A percentile compares a stretch with the other conserved stretches of the same genome.
These are phyloP conservation scores for Pseudopyrenochaeta lycopersici DNA, from an alignment of 2,329 filamentous ascomycete species.

Conservation along the genomic window DNA sequence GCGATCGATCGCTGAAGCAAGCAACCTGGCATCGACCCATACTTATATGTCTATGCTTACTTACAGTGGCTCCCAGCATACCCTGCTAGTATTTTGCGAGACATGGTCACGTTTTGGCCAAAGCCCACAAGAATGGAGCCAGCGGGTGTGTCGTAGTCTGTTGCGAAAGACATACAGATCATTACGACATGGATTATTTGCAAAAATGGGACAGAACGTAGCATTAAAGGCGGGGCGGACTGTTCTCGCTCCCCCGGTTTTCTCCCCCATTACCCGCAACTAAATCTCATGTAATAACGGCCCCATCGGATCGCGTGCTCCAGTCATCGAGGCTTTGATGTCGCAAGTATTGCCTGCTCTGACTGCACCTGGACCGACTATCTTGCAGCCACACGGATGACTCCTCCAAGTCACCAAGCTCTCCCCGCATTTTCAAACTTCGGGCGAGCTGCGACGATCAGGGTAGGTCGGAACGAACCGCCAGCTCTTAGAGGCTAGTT, in stretches of 20 bases:
- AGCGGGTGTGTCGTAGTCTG: too few relatives aligned
- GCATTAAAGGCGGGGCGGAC: too few relatives aligned
- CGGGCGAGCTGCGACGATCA: neutral
- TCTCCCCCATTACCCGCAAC: too few relatives aligned
- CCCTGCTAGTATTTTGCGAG: too few relatives aligned
- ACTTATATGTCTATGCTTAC: neutral
- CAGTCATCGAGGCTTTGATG: neutral
- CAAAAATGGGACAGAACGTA: too few relatives aligned
- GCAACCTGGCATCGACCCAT: neutral
- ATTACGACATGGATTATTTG: too few relatives aligned
- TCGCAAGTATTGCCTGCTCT: neutral
- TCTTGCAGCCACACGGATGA: neutral
- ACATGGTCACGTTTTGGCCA: neutral
- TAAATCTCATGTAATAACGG: too few relatives aligned
- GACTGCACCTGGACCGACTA: neutral
- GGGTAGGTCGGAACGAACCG: constrained; percentile 19
- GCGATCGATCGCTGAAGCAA: neutral
- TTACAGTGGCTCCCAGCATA: neutral
- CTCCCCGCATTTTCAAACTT: constrained; percentile 38
- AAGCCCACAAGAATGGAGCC: too few relatives aligned
- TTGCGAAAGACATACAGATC: too few relatives aligned
- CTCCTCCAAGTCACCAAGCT: constrained; percentile 31
- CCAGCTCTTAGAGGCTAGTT: neutral
- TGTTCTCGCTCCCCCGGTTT: too few relatives aligned
- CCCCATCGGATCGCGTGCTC: too few relatives aligned